Base-by-base conservation (phyloP, 176 grass and related monocot genomes). In the Avena insularis region DNA sequence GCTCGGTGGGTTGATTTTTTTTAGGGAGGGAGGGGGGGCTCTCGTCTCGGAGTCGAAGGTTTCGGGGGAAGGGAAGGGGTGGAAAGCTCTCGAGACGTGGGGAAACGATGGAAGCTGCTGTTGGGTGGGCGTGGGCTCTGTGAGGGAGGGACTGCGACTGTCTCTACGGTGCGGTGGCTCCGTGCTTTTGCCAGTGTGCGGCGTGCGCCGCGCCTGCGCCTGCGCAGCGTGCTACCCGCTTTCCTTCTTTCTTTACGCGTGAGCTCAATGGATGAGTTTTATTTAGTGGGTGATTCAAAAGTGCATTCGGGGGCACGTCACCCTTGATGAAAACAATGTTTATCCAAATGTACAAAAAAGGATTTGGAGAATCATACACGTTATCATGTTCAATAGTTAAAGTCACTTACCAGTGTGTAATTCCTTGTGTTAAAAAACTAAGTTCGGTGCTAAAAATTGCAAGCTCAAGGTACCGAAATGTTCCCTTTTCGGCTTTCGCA, bases 101-200 rank as follows among this genome's bases (percentile, higher is more conserved):
- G 50, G 75, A 19, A 77, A 57, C 75, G 50, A 56, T 46, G 19
- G 69, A 47, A 13, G 69, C 17, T 17, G 65, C 53, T 6, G 53
- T 13, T 50, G 49, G 11, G 40, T 43, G 40, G 40, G 40, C 6
- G 40, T 20, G 55, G 16, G 55, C 3, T 17, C 14, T 38, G 66
- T 10, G 66, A 66, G 46, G 1, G 53, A 54, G 51, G 14, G 68
- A 71, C 36, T 43, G 68, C 36, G 68, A 47, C 69, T 21, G 69
- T 13, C 38, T 45, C 33, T 69, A 16, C 12, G 40, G 49, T 51
- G 35, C 7, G 33, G 35, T 12, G 61, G 38, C 38, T 71, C 67
- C 67, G 38, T 71, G 68, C 69, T 72, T 72, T 72, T 25, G 69
- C 69, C 69, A 72, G 69, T 72, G 69, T 71, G 68, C 38, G 68